These are phyloP conservation scores for Ajuga reptans DNA, from an alignment of 305 asterid species.

Conservation along the genomic window DNA sequence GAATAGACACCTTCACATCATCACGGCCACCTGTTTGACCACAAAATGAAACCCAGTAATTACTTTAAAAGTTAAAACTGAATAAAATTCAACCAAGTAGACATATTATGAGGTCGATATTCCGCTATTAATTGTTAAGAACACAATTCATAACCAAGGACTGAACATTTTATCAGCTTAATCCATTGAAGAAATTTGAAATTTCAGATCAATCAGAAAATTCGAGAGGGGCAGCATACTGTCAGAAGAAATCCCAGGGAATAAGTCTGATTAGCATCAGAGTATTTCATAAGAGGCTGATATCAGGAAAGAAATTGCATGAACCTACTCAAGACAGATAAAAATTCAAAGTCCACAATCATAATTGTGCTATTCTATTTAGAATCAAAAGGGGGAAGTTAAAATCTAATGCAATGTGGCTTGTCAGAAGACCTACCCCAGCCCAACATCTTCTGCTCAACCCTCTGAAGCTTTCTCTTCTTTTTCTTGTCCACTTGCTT, in stretches of 20 bases:
- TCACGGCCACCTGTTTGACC: constrained; percentile 78
- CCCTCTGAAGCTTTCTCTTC: constrained; percentile 79
- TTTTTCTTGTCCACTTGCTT: constrained; percentile 79
- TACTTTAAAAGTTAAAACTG: neutral
- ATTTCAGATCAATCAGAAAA: neutral
- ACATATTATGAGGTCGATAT: neutral
- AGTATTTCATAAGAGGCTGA: neutral
- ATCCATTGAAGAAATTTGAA: neutral
- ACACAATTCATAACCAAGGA: neutral
- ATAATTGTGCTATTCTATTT: neutral
- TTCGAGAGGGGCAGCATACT: neutral
- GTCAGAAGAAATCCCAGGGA: neutral
- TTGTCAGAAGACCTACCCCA: constrained; percentile 66
- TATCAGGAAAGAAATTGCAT: neutral
- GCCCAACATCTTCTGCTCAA: constrained; percentile 89
- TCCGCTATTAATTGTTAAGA: neutral
- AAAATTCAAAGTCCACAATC: neutral
- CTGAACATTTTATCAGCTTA: neutral
- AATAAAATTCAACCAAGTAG: neutral
- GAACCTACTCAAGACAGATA: neutral
- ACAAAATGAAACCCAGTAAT: constrained; percentile 17
- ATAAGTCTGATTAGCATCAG: neutral
- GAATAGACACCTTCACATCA: constrained; percentile 66
- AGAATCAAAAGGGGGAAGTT: neutral
- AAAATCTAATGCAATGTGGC: neutral